phyloP scores from a whole-genome alignment of 192 early-diverging fungal genomes.

The Mortierella hygrophila region DNA sequence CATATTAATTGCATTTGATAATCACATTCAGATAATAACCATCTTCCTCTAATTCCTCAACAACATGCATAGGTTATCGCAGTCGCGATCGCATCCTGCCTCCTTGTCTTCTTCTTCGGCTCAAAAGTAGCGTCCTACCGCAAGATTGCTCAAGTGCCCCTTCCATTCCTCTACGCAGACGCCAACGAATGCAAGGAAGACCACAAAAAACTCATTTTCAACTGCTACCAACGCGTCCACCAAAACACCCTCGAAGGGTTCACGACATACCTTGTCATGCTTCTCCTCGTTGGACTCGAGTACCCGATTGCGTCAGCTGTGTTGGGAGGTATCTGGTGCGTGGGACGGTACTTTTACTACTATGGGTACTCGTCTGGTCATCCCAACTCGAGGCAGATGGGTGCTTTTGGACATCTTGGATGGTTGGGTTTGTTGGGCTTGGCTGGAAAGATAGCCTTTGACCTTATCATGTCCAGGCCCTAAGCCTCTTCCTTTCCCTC shows the following conservation, averaged over 20 bases:
- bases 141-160: conserved; percentile 71
- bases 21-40: background rate
- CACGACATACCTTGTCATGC: conserved; percentile 58
- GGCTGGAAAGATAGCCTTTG: conserved; percentile 51
- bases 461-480: conserved; percentile 28
- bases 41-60: too few species aligned
- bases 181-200: conserved; percentile 69
- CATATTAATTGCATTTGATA: background rate
- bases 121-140: conserved; percentile 63
- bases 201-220: conserved; percentile 75
- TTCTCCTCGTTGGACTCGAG: conserved; percentile 65
- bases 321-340: conserved; percentile 63
- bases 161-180: conserved; percentile 76
- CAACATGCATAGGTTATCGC: conserved; percentile 48
- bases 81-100: conserved; percentile 34
- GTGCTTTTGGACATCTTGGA: conserved; percentile 68
- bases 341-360: conserved; percentile 66
- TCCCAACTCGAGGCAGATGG: conserved; percentile 64
- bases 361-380: conserved; percentile 70
- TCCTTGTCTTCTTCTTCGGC: conserved; percentile 62
- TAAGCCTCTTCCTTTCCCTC: background rate
- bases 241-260: conserved; percentile 78
- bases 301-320: conserved; percentile 67
- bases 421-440: conserved; percentile 61
- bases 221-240: conserved; percentile 75